These are phyloP conservation scores for Poa pratensis DNA, from an alignment of 176 grass and related monocot species.

Conservation along the genomic window DNA sequence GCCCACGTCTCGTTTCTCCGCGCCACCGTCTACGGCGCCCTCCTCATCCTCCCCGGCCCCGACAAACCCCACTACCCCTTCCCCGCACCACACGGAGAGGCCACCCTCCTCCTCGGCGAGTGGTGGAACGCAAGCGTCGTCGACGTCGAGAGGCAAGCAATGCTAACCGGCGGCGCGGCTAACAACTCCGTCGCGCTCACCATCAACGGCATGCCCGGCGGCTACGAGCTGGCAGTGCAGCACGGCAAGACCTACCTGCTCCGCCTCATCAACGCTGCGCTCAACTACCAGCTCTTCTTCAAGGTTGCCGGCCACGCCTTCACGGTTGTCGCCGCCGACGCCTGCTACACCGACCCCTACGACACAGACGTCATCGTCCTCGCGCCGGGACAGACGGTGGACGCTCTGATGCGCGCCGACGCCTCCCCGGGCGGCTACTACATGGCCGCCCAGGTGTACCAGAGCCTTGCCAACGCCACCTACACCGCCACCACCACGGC, in stretches of 20 bases:
- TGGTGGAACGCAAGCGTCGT: conserved; percentile 65
- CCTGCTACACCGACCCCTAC: conserved; percentile 72
- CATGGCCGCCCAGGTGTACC: conserved; percentile 61
- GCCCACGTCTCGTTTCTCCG: conserved; percentile 56
- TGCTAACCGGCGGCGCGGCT: conserved; percentile 36
- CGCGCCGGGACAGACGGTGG: conserved; percentile 67
- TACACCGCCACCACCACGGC: conserved; percentile 53
- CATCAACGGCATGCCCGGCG: conserved; percentile 59
- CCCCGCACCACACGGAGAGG: conserved; percentile 51
- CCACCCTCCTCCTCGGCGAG: conserved; percentile 57
- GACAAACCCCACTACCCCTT: conserved; percentile 43
- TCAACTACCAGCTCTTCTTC: conserved; percentile 71
- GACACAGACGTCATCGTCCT: conserved; percentile 53
- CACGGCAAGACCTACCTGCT: conserved; percentile 54
- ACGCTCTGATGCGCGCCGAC: conserved; percentile 59
- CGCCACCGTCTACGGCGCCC: conserved; percentile 56
- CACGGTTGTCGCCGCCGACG: conserved; percentile 64
- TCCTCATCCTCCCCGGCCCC: conserved; percentile 48
- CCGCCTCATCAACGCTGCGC: conserved; percentile 71
- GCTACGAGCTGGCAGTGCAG: conserved; percentile 41
- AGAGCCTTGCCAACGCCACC: conserved; percentile 44
- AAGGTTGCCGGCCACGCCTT: conserved; percentile 68
- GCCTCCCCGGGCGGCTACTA: conserved; percentile 50
- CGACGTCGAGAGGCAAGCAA: conserved; percentile 43
- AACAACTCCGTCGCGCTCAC: conserved; percentile 56